phyloP scores from a whole-genome alignment of 371 early-diverging fungal genomes.

The Rhizomucor pusillus region DNA sequence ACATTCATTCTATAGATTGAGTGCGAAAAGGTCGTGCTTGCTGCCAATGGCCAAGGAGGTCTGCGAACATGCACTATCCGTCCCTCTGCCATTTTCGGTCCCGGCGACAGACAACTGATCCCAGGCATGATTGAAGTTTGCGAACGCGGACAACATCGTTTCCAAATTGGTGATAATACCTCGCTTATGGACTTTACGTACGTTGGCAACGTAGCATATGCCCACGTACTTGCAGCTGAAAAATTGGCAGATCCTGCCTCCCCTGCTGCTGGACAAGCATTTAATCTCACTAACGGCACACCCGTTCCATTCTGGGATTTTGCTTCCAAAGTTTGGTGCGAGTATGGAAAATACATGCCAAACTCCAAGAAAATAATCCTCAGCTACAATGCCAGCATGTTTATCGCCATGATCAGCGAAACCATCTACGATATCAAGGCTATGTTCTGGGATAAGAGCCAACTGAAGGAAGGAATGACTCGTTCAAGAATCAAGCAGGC shows the following conservation, averaged over 20 bases:
- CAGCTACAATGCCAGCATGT: slow-evolving; percentile 38
- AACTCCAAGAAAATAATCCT: slow-evolving; percentile 46
- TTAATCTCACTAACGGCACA: slow-evolving; percentile 90
- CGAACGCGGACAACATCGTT: slow-evolving; percentile 67
- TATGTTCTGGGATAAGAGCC: slow-evolving; percentile 39
- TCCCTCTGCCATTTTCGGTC: slow-evolving; percentile 93
- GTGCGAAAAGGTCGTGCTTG: slow-evolving; percentile 85
- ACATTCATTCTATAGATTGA: slow-evolving; percentile 40
- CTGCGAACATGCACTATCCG: slow-evolving; percentile 80
- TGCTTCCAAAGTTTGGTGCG: slow-evolving; percentile 63
- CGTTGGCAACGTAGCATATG: slow-evolving; percentile 91
- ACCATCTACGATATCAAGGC: slow-evolving; percentile 46
- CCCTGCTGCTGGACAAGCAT: slow-evolving; percentile 67
- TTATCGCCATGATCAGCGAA: slow-evolving; percentile 56
- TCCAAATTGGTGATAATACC: slow-evolving; percentile 87
- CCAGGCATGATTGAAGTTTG: slow-evolving; percentile 76
- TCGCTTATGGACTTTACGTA: slow-evolving; percentile 91
- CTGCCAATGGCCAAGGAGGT: slow-evolving; percentile 66
- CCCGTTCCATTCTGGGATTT: slow-evolving; percentile 95
- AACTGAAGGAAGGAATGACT: slow-evolving; percentile 59
- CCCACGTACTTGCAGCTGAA: slow-evolving; percentile 87
- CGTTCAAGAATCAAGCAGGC: slow-evolving; percentile 68
- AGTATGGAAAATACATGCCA: slow-evolving; percentile 48
- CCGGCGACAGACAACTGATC: slow-evolving; percentile 84
- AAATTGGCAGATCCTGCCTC: slow-evolving; percentile 52